Percentiles rank a stretch among this genome's conserved stretches.
phyloP scores from a whole-genome alignment of 768 basidiomycete genomes.

The Leccinum rimulosum region DNA sequence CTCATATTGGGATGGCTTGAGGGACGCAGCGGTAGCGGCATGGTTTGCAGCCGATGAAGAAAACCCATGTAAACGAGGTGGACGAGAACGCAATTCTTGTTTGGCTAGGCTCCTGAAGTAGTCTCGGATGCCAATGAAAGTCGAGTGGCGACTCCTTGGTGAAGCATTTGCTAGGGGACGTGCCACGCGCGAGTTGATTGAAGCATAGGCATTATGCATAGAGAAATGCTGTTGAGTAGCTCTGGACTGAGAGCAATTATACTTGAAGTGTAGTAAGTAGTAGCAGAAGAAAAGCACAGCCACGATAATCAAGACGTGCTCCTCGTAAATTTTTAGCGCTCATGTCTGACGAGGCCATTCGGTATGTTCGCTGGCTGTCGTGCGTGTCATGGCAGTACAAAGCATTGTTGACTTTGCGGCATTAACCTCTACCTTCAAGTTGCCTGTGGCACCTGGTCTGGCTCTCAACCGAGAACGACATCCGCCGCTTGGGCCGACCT shows the following conservation, averaged over 20 bases:
- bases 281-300: conserved; percentile 11
- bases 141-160: conserved; percentile 12
- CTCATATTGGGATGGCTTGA: conserved; percentile 17
- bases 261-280: not conserved
- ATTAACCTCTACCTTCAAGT: too few species aligned
- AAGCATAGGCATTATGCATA: conserved; percentile 18
- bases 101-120: conserved; percentile 25
- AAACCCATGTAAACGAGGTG: conserved; percentile 9
- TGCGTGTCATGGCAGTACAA: too few species aligned
- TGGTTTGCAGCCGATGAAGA: conserved; percentile 12
- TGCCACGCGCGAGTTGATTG: conserved; percentile 1
- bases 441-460: too few species aligned
- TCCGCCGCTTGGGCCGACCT: too few species aligned
- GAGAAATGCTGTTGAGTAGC: not conserved
- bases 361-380: too few species aligned
- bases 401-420: too few species aligned
- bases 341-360: too few species aligned
- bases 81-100: not conserved
- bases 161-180: conserved; percentile 9
- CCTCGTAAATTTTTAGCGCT: too few species aligned
- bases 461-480: too few species aligned
- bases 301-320: conserved; percentile 3
- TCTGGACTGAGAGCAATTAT: not conserved
- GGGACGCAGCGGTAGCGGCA: conserved; percentile 7
- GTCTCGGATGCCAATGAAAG: conserved; percentile 32